phyloP scores from a whole-genome alignment of 768 basidiomycete species.

The Boletus coccyginus region DNA sequence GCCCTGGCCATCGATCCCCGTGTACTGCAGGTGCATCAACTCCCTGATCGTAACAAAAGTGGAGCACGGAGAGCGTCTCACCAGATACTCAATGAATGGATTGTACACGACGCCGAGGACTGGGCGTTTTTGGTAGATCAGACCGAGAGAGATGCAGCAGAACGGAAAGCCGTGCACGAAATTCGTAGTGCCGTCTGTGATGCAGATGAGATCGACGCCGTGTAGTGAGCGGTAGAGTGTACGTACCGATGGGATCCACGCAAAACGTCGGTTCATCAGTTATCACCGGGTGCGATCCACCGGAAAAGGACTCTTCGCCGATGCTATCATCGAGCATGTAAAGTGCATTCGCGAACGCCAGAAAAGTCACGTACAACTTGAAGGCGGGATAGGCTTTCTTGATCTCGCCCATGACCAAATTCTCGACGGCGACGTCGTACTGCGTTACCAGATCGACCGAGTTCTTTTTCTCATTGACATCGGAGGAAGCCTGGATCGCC shows the following conservation, averaged over 20 bases:
- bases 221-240: background rate
- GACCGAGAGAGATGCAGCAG: constrained; percentile 87
- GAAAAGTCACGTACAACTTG: constrained; percentile 63
- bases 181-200: constrained; percentile 82
- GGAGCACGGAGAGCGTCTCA: constrained; percentile 22
- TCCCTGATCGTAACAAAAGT: background rate
- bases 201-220: background rate
- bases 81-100: constrained; percentile 85
- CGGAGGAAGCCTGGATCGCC: constrained; percentile 60
- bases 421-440: constrained; percentile 90
- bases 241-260: constrained; percentile 87
- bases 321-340: constrained; percentile 49
- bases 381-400: constrained; percentile 66
- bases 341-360: background rate
- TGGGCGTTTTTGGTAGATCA: constrained; percentile 79
- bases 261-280: constrained; percentile 94
- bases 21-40: constrained; percentile 48
- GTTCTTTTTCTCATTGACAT: constrained; percentile 85
- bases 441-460: constrained; percentile 94
- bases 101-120: constrained; percentile 92
- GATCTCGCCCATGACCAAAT: constrained; percentile 72
- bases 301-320: constrained; percentile 90
- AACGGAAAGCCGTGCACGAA: constrained; percentile 85
- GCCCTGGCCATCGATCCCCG: constrained; percentile 75
- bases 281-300: constrained; percentile 63